These are phyloP conservation scores for Gamsiella multidivaricata DNA, from an alignment of 192 early-diverging fungal species.

Conservation along the genomic window DNA sequence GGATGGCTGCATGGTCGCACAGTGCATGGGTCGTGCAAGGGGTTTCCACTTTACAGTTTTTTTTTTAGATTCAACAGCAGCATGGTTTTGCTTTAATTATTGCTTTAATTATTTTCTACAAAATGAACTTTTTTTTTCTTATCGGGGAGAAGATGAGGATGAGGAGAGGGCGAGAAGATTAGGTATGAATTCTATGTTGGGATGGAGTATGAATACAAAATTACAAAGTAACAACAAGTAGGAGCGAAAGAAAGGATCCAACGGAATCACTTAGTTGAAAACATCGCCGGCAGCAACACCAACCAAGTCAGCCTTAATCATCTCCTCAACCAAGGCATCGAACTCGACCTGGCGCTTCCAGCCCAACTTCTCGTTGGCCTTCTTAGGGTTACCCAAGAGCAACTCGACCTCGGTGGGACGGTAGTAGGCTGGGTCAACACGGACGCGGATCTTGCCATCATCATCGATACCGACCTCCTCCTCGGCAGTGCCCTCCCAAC, in stretches of 20 bases:
- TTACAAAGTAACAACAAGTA: neutral
- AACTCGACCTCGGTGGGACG: constrained; percentile 82
- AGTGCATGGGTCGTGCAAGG: too few species aligned
- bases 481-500: constrained; percentile 71
- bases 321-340: constrained; percentile 73
- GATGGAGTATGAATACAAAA: constrained; percentile 4
- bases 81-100: too few species aligned
- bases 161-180: too few species aligned
- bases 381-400: constrained; percentile 75
- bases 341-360: constrained; percentile 78
- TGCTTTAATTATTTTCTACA: too few species aligned
- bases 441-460: constrained; percentile 61
- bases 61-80: too few species aligned
- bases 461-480: constrained; percentile 70
- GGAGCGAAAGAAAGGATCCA: too few species aligned
- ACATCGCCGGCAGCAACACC: constrained; percentile 38
- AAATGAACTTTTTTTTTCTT: too few species aligned
- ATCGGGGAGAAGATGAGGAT: too few species aligned
- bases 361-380: constrained; percentile 70
- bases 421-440: constrained; percentile 78
- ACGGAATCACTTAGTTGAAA: constrained; percentile 31
- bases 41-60: too few species aligned
- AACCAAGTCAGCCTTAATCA: constrained; percentile 71
- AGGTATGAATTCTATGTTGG: too few species aligned
- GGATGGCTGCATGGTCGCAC: neutral